phyloP scores from a whole-genome alignment of 2,329 filamentous ascomycete species.

The Fusarium sp. region DNA sequence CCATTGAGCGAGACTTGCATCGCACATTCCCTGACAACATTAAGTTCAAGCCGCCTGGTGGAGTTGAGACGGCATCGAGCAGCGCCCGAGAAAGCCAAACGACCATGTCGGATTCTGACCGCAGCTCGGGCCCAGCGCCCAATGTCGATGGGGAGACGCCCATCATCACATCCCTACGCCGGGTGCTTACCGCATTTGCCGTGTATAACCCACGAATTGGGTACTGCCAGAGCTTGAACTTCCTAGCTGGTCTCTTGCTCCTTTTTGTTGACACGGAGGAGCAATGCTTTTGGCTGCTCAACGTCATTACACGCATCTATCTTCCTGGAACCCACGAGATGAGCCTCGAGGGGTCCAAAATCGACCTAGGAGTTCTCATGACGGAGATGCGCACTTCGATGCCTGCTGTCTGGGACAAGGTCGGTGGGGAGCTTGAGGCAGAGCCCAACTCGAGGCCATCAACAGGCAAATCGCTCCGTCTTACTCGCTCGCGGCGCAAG shows the following conservation, averaged over 20 bases:
- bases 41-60: constrained; percentile 77
- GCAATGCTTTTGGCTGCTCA: constrained; percentile 91
- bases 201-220: constrained; percentile 91
- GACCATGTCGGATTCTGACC: constrained; percentile 49
- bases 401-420: constrained; percentile 86
- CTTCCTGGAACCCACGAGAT: constrained; percentile 93
- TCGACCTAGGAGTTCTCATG: constrained; percentile 95
- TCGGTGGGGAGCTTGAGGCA: constrained; percentile 79
- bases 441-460: constrained; percentile 53
- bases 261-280: constrained; percentile 90
- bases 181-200: constrained; percentile 89
- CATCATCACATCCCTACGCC: constrained; percentile 83
- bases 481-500: constrained; percentile 53
- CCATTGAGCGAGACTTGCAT: constrained; percentile 93
- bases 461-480: constrained; percentile 51
- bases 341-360: constrained; percentile 89
- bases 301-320: constrained; percentile 88
- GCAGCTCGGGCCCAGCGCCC: constrained; percentile 50
- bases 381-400: constrained; percentile 82
- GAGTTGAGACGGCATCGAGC: constrained; percentile 48
- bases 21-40: constrained; percentile 96
- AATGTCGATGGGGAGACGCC: constrained; percentile 70
- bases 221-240: constrained; percentile 96
- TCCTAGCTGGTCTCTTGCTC: constrained; percentile 88
- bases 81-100: constrained; percentile 52